These are phyloP conservation scores for Chytridiales sp. DNA, from an alignment of 371 early-diverging fungal genomes.

Conservation along the genomic window DNA sequence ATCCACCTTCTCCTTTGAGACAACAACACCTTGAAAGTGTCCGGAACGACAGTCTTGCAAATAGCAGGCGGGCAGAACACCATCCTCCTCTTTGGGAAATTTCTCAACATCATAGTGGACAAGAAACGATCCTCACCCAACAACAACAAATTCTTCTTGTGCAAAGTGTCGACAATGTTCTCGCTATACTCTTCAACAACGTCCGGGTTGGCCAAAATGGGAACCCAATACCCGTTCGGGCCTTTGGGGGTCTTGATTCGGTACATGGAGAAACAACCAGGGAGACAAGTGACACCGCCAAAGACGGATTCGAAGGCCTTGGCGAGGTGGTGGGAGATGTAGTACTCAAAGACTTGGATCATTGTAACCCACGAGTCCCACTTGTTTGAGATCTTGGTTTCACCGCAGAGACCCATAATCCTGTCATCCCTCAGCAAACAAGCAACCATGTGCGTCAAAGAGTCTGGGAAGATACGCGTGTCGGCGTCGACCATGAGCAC, in stretches of 20 bases:
- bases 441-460: slow-evolving; percentile 74
- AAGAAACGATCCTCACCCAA: slow-evolving; percentile 99
- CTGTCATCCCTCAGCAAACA: slow-evolving; percentile 60
- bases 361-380: slow-evolving; percentile 61
- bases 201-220: slow-evolving; percentile 90
- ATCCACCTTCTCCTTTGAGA: slow-evolving; percentile 98
- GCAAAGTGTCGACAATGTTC: slow-evolving; percentile 92
- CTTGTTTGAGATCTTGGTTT: slow-evolving; percentile 71
- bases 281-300: slow-evolving; percentile 97
- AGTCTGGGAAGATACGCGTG: slow-evolving; percentile 77
- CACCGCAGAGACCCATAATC: slow-evolving; percentile 76
- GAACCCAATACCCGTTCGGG: slow-evolving; percentile 43
- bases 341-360: slow-evolving; percentile 93
- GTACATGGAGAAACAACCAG: slow-evolving; percentile 89
- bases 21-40: slow-evolving; percentile 82
- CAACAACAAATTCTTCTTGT: slow-evolving; percentile 96
- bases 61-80: slow-evolving; percentile 93
- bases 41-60: slow-evolving; percentile 94
- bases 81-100: slow-evolving; percentile 90
- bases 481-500: slow-evolving; percentile 97
- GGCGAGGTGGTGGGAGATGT: slow-evolving; percentile 91
- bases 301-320: slow-evolving; percentile 96
- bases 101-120: slow-evolving; percentile 95
- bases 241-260: slow-evolving; percentile 53
- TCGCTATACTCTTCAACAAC: slow-evolving; percentile 92